phyloP scores from a whole-genome alignment of 2,329 filamentous ascomycete species.

The Alternaria conjuncta region DNA sequence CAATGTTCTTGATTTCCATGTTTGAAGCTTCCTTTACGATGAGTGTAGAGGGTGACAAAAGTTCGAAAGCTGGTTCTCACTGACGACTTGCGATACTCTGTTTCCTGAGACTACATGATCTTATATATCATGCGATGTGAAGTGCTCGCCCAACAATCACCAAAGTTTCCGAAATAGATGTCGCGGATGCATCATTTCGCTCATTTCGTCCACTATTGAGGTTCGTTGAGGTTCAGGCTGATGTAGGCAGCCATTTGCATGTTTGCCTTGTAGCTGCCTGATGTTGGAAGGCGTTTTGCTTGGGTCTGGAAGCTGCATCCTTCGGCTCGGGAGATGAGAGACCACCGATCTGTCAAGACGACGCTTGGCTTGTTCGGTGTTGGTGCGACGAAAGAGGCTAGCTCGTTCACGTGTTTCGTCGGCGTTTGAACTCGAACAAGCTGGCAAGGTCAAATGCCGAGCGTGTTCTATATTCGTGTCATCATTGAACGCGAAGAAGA shows the following conservation, averaged over 20 bases:
- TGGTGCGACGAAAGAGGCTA: neutral
- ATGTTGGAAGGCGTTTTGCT: neutral
- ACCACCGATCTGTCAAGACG: neutral
- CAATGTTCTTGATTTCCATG: conserved; percentile 47
- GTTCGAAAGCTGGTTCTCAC: neutral
- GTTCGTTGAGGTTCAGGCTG: neutral
- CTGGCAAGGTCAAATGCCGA: conserved; percentile 11
- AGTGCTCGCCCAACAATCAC: neutral
- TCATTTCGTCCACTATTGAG: neutral
- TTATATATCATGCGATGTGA: neutral
- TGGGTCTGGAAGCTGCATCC: conserved; percentile 1
- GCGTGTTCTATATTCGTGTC: neutral
- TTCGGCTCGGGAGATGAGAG: neutral
- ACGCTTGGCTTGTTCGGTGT: neutral
- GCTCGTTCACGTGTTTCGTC: conserved; percentile 15
- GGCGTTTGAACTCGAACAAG: conserved; percentile 14
- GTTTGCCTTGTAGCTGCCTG: conserved; percentile 10
- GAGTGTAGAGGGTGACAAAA: neutral
- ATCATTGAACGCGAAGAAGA: neutral
- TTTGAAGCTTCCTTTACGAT: neutral
- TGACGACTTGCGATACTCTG: neutral
- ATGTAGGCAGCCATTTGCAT: neutral
- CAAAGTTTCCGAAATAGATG: neutral
- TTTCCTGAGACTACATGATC: neutral
- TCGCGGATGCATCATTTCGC: neutral